Percentiles rank a stretch among this genome's conserved stretches.
These are phyloP conservation scores for Eimeria praecox DNA, from an alignment of 169 alveolate genomes.

Conservation along the genomic window DNA sequence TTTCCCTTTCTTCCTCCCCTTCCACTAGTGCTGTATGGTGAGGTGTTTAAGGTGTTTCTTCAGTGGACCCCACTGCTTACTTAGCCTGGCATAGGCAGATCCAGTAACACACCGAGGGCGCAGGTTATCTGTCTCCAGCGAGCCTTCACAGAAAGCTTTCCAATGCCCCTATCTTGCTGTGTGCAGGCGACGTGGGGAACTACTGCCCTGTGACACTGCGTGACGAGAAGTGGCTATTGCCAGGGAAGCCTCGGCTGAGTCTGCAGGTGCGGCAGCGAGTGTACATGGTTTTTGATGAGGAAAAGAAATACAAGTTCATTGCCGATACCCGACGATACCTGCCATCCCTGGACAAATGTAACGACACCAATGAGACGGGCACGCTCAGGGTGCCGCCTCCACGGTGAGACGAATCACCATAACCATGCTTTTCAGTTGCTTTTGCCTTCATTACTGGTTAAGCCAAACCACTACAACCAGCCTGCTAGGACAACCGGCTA, in stretches of 20 bases:
- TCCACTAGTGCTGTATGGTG: constrained; percentile 73
- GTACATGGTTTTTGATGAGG: constrained; percentile 56
- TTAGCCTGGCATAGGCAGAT: neutral
- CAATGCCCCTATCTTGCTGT: neutral
- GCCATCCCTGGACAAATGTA: constrained; percentile 58
- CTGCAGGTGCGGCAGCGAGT: constrained; percentile 74
- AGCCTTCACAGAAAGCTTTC: neutral
- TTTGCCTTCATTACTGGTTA: neutral
- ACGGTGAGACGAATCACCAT: neutral
- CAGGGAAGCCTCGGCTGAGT: constrained; percentile 74
- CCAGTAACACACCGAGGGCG: neutral
- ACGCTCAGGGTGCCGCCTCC: constrained; percentile 67
- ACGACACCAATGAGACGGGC: constrained; percentile 50
- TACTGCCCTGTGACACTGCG: constrained; percentile 80
- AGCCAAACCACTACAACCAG: neutral
- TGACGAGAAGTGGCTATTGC: constrained; percentile 74
- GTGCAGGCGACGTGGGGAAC: constrained; percentile 73
- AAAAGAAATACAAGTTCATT: constrained; percentile 41
- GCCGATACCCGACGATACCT: constrained; percentile 68
- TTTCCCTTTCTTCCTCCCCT: constrained; percentile 78
- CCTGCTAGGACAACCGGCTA: neutral
- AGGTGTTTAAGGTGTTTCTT: neutral
- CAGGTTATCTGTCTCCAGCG: neutral
- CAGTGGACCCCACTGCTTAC: neutral
- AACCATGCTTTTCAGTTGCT: neutral